These are phyloP conservation scores for Selaginella tamariscina DNA, from an alignment of 75 land plant species.

Conservation along the genomic window DNA sequence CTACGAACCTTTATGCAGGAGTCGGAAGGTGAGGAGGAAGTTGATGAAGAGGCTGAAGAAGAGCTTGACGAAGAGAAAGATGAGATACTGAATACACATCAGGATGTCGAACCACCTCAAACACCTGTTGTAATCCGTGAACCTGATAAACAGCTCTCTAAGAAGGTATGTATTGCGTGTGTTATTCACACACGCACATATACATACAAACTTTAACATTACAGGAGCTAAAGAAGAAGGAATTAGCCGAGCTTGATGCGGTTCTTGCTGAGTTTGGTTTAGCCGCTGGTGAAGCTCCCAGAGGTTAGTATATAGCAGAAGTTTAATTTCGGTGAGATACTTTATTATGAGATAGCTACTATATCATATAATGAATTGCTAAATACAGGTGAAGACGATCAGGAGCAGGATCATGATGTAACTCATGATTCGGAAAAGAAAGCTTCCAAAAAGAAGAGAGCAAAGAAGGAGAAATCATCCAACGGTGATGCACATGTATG, in stretches of 20 bases:
- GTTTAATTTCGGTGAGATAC: no score
- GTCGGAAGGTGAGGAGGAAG: conserved; percentile 77
- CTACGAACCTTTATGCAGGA: conserved; percentile 55
- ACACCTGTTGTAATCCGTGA: conserved; percentile 41
- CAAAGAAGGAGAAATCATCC: background rate
- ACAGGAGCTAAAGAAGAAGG: conserved; percentile 88
- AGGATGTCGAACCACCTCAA: conserved; percentile 48
- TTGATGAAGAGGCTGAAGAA: conserved; percentile 12
- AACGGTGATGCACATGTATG: no score
- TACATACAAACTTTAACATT: no score
- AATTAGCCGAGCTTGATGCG: conserved; percentile 82
- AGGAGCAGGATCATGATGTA: background rate
- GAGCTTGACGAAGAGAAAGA: conserved; percentile 42
- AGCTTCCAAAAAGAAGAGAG: background rate
- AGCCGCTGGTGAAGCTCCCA: conserved; percentile 15
- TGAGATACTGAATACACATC: conserved; percentile 26
- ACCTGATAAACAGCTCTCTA: conserved; percentile 84
- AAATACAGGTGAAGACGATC: background rate
- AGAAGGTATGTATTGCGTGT: no score
- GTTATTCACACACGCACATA: no score
- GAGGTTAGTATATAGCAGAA: no score
- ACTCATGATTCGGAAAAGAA: background rate
- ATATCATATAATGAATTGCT: no score
- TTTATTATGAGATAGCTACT: no score
- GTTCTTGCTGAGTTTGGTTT: conserved; percentile 73